phyloP scores from a whole-genome alignment of 2,329 filamentous ascomycete genomes.

The Ophiostoma sp. region DNA sequence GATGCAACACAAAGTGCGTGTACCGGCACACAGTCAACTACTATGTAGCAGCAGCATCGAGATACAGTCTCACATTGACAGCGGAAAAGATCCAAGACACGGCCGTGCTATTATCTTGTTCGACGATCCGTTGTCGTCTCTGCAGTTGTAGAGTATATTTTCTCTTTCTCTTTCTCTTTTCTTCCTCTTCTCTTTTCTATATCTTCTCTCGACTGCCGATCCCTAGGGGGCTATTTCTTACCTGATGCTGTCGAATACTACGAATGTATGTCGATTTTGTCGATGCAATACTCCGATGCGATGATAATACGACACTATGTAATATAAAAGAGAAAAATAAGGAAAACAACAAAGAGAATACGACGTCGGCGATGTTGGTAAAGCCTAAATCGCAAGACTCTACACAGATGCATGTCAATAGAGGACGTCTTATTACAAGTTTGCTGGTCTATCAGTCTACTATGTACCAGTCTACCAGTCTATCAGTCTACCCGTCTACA shows the following conservation, averaged over 20 bases:
- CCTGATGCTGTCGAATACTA: background rate
- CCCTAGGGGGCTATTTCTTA: constrained; percentile 1
- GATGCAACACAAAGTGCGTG: background rate
- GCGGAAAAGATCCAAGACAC: constrained; percentile 1
- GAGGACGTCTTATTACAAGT: background rate
- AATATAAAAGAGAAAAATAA: no score
- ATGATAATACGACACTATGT: background rate
- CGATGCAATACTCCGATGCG: background rate
- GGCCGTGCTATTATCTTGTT: background rate
- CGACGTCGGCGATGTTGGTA: background rate
- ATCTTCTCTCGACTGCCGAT: background rate
- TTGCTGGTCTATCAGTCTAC: no score
- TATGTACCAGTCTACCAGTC: background rate
- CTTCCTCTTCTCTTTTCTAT: background rate
- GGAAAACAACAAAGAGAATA: background rate
- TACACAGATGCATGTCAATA: background rate
- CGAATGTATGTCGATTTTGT: background rate
- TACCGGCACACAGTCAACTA: background rate
- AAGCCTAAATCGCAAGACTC: background rate
- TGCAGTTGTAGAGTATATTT: background rate
- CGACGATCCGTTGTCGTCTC: background rate
- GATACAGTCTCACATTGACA: background rate
- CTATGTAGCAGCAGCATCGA: background rate
- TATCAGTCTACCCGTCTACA: no score
- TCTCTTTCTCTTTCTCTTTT: background rate